Base-by-base conservation (phyloP, 108 stramenopile species). In the Skeletonema grethae region DNA sequence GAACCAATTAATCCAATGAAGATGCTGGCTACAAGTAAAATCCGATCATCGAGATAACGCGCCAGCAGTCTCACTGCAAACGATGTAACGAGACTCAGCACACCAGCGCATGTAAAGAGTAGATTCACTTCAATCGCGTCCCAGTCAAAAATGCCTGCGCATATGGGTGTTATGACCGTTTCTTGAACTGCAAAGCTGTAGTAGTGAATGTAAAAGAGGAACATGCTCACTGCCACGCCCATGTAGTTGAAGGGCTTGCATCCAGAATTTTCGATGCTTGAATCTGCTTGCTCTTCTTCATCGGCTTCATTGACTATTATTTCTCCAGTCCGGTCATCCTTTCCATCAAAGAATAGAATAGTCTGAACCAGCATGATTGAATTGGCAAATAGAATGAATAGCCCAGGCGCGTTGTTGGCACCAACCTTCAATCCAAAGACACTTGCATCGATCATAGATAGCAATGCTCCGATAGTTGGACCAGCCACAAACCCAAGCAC, bases 141-240 rank as follows among this genome's bases (percentile, higher is more conserved):
- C 63, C 76, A 83, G 12, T 63, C 34, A 69, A 66, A 83, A 0
- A 75, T 28, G 7, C 20, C 22, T 1, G 56, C 1, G 6, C 65
- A 67, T 32, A 79, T 56, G 1, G 82, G 82, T 9, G 82, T 79
- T 3, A 77, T 83, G 67, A 83, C 79, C 0, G 82, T 83, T 43
- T 83, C 82, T 55, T 83, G 82, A 12, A 83, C 66, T 7, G 82
- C 82, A 48, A 83, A 83, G 18, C 63, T 70, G 63, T 79, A 83
- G 73, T 70, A 83, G 63, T 83, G 82, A 6, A 78, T 67, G 53
- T 69, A 78, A 66, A 83, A 83, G 0, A 74, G 16, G 6, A 67
- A 18, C 34, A 83, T 73, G 77, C 75, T 68, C 64, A 77, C 41
- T 11, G 53, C 24, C 8, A 83, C 45, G 29, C 76, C 82, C 30